Evolutionary conservation across 176 grass and related monocot genomes (phyloP).

Genomic region (Triticum aestivum): IWGSC_CS_RefSeq_v2.1 NC_057814.1:641101841-641102340

Average conservation of each 20-base stretch:
- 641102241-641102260: constrained; percentile 51
- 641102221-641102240: constrained; percentile 36
- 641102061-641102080: not conserved
- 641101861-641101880: constrained; percentile 88
- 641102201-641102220: not conserved
- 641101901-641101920: constrained; percentile 59
- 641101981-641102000: not conserved
- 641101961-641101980: not conserved
- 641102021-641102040: not conserved
- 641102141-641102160: not conserved
- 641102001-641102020: too few relatives aligned
- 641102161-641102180: not conserved
- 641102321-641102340: not conserved
- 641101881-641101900: constrained; percentile 69
- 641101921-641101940: not conserved
- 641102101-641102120: not conserved
- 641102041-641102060: not conserved
- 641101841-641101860: constrained; percentile 73
- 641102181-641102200: not conserved
- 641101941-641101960: not conserved
- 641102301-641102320: constrained; percentile 5
- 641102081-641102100: constrained; percentile 70
- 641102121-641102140: not conserved
- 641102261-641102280: constrained; percentile 31
- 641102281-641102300: constrained; percentile 71